A percentile compares a stretch with the other conserved stretches of the same genome.
phyloP scores from a whole-genome alignment of 495 filamentous ascomycete genomes.

The Penicillium desertorum region DNA sequence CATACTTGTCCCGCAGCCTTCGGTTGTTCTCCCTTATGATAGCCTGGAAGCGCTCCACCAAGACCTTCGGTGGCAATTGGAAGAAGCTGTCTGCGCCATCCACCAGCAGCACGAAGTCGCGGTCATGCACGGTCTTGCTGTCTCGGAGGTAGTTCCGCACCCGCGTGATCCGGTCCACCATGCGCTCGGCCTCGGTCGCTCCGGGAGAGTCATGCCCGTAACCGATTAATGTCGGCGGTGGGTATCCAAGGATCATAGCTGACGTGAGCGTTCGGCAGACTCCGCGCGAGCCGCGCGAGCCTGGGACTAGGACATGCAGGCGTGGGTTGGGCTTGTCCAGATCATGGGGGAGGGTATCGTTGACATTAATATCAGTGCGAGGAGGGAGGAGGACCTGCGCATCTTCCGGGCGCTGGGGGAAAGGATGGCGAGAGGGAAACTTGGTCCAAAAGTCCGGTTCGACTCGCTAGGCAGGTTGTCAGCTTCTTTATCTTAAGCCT shows the following conservation, averaged over 20 bases:
- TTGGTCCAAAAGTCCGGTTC: constrained; percentile 39
- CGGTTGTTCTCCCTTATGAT: constrained; percentile 50
- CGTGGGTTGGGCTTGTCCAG: constrained; percentile 49
- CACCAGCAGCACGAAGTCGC: constrained; percentile 61
- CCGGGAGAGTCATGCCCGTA: constrained; percentile 35
- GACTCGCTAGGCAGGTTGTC: constrained; percentile 20
- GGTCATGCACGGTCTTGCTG: constrained; percentile 47
- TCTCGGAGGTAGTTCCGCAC: constrained; percentile 54
- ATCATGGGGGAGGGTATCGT: constrained; percentile 35
- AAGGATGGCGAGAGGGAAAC: constrained; percentile 40
- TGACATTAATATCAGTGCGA: constrained; percentile 20
- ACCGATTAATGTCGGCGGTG: constrained; percentile 57
- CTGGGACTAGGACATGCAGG: constrained; percentile 63
- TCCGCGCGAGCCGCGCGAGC: constrained; percentile 46
- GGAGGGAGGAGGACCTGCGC: constrained; percentile 31
- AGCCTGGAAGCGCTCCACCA: constrained; percentile 55
- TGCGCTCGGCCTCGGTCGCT: constrained; percentile 34
- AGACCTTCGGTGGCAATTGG: constrained; percentile 59
- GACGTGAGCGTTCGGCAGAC: constrained; percentile 62
- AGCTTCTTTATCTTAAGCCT: constrained; percentile 7
- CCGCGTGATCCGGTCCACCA: constrained; percentile 49
- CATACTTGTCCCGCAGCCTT: constrained; percentile 49
- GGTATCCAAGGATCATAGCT: constrained; percentile 61
- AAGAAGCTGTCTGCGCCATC: constrained; percentile 61
- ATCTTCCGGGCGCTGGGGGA: constrained; percentile 38